These are phyloP conservation scores for Trichoderma pleuroti DNA, from an alignment of 2,329 filamentous ascomycete species.

Conservation along the genomic window DNA sequence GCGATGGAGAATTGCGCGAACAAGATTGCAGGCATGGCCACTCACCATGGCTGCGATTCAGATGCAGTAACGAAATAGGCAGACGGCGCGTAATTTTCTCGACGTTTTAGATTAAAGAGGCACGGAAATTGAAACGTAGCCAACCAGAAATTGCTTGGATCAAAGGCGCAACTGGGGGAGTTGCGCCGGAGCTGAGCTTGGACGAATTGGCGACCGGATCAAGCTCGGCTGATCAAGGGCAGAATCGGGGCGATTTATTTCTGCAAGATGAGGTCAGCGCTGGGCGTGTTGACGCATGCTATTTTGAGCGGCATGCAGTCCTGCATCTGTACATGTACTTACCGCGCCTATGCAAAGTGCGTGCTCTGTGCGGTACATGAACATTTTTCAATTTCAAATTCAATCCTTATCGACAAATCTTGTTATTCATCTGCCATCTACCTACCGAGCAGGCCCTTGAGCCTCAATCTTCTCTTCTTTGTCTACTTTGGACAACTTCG, in stretches of 20 bases:
- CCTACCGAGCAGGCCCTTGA: too few species aligned
- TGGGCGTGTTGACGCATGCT: background rate
- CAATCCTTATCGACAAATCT: background rate
- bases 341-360: background rate
- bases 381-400: background rate
- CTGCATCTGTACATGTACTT: background rate
- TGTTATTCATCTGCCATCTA: background rate
- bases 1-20: background rate
- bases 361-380: background rate
- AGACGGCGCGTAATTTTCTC: background rate
- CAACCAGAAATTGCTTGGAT: background rate
- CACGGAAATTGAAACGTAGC: background rate
- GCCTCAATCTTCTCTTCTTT: background rate
- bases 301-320: background rate
- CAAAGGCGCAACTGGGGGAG: background rate
- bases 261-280: conserved; percentile 16
- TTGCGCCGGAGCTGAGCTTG: background rate
- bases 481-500: background rate
- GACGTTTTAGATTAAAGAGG: background rate
- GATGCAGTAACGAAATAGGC: too few species aligned
- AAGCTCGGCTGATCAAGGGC: conserved; percentile 18
- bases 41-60: background rate
- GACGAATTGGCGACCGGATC: conserved; percentile 1
- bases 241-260: background rate
- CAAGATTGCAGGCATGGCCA: background rate